A percentile compares a stretch with the other conserved stretches of the same genome.
These are phyloP conservation scores for Podaxis rugospora DNA, from an alignment of 768 basidiomycete genomes.

Conservation along the genomic window DNA sequence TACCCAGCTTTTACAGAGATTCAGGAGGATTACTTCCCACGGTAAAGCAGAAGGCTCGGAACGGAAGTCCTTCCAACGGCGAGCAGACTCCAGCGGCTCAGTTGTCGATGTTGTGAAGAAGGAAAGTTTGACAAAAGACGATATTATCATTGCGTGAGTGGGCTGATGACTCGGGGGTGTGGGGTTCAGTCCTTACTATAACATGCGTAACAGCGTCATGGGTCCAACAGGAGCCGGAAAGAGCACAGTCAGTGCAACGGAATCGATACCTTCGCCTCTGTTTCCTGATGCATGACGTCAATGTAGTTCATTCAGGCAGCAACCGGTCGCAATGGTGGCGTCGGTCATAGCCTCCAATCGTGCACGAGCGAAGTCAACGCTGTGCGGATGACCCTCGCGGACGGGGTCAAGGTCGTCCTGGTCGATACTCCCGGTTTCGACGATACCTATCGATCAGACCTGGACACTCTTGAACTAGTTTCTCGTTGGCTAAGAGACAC, in stretches of 20 bases:
- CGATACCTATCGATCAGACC: constrained; percentile 18
- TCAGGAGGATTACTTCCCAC: neutral
- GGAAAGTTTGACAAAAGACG: constrained; percentile 7
- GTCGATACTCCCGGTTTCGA: constrained; percentile 25
- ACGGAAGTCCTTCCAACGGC: neutral
- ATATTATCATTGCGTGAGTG: constrained; percentile 19
- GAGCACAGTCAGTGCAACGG: constrained; percentile 19
- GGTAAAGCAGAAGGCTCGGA: neutral
- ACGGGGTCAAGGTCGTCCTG: constrained; percentile 14
- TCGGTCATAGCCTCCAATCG: constrained; percentile 21
- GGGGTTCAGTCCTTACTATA: neutral
- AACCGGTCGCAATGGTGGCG: constrained; percentile 18
- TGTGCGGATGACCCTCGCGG: neutral
- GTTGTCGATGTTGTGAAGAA: neutral
- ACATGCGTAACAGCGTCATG: constrained; percentile 19
- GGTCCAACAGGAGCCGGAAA: constrained; percentile 28
- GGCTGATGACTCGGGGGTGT: neutral
- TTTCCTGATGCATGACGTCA: neutral
- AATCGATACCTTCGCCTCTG: neutral
- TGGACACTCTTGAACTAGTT: constrained; percentile 20
- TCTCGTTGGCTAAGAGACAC: constrained; percentile 21
- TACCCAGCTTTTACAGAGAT: neutral
- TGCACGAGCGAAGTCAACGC: constrained; percentile 19
- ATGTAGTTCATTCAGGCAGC: neutral
- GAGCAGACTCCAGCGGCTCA: neutral